phyloP scores from a whole-genome alignment of 306 rosid genomes.

The Rosa persica region DNA sequence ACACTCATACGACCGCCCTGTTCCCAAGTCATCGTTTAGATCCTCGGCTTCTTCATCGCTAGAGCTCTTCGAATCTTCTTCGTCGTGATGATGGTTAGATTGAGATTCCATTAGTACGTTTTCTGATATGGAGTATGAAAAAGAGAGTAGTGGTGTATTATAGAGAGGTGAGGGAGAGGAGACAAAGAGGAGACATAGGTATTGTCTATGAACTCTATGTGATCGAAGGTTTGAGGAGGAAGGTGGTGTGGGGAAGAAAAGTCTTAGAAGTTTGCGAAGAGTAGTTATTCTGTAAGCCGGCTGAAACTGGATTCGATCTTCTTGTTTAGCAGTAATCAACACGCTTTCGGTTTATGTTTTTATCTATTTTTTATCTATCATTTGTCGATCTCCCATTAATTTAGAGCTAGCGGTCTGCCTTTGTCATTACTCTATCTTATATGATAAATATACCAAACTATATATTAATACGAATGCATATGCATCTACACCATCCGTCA shows the following conservation, averaged over 20 bases:
- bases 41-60: slow-evolving; percentile 47
- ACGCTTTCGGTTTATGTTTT: slow-evolving; percentile 3
- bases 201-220: slow-evolving; percentile 11
- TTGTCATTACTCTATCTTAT: background rate
- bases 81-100: slow-evolving; percentile 16
- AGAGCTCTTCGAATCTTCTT: slow-evolving; percentile 55
- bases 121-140: background rate
- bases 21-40: slow-evolving; percentile 38
- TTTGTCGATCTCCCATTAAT: background rate
- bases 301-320: slow-evolving; percentile 11
- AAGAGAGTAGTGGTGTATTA: slow-evolving; percentile 17
- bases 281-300: slow-evolving; percentile 5
- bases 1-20: slow-evolving; percentile 76
- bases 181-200: slow-evolving; percentile 19
- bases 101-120: slow-evolving; percentile 35
- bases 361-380: background rate
- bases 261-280: background rate
- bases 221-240: background rate
- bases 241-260: background rate
- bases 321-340: slow-evolving; percentile 16
- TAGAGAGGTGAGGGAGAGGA: slow-evolving; percentile 28
- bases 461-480: background rate
- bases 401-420: slow-evolving; percentile 1
- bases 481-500: background rate
- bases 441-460: background rate